A percentile compares a stretch with the other conserved stretches of the same genome.
Evolutionary conservation across 257 asterid species (phyloP).

Genomic region (Galeopsis tetrahit): DNA sequence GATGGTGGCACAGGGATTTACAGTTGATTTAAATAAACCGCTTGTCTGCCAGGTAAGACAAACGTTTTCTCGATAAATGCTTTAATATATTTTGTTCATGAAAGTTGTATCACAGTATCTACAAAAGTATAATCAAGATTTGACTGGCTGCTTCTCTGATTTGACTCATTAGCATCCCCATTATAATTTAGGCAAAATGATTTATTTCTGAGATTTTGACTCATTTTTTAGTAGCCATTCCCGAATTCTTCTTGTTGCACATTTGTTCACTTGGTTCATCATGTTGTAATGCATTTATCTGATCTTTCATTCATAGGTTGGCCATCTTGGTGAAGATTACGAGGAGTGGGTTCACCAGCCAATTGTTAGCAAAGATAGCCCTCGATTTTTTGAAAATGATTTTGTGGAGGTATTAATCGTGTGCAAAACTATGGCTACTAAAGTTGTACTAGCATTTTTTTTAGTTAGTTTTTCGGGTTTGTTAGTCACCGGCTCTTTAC

Average conservation of each 20-base stretch:
- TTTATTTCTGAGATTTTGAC: slow-evolving; percentile 7
- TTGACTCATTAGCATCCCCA: neutral
- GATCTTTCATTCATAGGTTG: slow-evolving; percentile 58
- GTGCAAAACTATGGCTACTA: neutral
- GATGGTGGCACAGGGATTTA: slow-evolving; percentile 67
- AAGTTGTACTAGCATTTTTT: neutral
- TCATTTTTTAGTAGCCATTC: neutral
- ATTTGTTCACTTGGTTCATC: slow-evolving; percentile 8
- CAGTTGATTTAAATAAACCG: slow-evolving; percentile 71
- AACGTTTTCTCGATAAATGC: neutral
- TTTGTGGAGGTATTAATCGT: slow-evolving; percentile 69
- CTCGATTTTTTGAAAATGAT: slow-evolving; percentile 81
- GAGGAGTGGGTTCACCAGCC: slow-evolving; percentile 99
- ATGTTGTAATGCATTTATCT: neutral
- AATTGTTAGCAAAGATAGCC: slow-evolving; percentile 81
- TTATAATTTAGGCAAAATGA: neutral
- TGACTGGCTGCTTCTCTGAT: neutral
- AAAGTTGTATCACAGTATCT: slow-evolving; percentile 1
- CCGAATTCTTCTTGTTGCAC: neutral
- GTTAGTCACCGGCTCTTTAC: slow-evolving; percentile 26
- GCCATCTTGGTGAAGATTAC: slow-evolving; percentile 88
- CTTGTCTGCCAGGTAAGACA: slow-evolving; percentile 70
- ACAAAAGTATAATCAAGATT: neutral
- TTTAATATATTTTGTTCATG: neutral
- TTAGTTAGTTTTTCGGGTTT: neutral